A percentile compares a stretch with the other conserved stretches of the same genome.
Evolutionary conservation across 2,329 filamentous ascomycete species (phyloP).

Genomic region (Neoarthrinium moseri): DNA sequence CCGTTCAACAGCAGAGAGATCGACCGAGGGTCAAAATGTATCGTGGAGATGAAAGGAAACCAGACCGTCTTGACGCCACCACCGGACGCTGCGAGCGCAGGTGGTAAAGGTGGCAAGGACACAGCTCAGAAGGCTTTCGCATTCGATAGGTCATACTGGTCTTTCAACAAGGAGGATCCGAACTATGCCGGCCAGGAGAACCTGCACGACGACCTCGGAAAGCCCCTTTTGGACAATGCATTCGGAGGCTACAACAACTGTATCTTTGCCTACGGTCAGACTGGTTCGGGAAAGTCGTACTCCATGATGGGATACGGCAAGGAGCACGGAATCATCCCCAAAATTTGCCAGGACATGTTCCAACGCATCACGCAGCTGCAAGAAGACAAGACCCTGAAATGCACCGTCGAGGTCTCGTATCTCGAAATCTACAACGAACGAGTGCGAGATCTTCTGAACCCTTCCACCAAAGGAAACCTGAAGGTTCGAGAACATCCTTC

Average conservation of each 20-base stretch:
- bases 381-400: conserved; percentile 73
- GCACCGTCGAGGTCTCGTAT: conserved; percentile 97
- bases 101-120: conserved; percentile 67
- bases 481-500: conserved; percentile 98
- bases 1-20: conserved; percentile 96
- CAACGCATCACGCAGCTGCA: conserved; percentile 72
- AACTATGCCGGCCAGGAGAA: conserved; percentile 90
- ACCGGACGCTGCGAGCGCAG: conserved; percentile 53
- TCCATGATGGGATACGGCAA: conserved; percentile 99
- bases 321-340: conserved; percentile 92
- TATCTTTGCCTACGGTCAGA: conserved; percentile 98
- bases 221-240: conserved; percentile 92
- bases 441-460: conserved; percentile 92
- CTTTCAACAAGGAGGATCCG: conserved; percentile 77
- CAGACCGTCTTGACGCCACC: conserved; percentile 86
- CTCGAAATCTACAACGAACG: conserved; percentile 99
- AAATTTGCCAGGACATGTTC: conserved; percentile 98
- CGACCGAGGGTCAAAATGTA: conserved; percentile 90
- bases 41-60: conserved; percentile 91
- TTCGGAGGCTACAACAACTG: conserved; percentile 99
- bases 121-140: conserved; percentile 81
- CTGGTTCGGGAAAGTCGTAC: conserved; percentile 97
- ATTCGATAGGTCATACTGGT: conserved; percentile 98
- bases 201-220: conserved; percentile 83
- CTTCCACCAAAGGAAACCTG: conserved; percentile 90